Evolutionary conservation across 257 asterid genomes (phyloP).

Genomic region (Fraxinus cuspidata): DNA sequence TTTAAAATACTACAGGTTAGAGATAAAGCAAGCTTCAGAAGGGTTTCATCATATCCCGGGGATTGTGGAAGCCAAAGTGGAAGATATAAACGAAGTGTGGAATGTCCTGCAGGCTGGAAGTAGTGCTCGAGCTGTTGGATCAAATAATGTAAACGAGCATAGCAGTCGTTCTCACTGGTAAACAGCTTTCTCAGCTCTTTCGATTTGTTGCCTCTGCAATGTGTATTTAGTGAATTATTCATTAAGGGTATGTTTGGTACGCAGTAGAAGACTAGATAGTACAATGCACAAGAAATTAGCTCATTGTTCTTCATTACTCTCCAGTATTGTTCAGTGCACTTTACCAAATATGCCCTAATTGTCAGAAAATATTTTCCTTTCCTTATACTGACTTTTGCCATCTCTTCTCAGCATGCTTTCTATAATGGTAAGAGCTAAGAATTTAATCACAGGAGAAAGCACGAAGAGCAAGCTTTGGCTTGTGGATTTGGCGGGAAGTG

Average conservation of each 20-base stretch:
- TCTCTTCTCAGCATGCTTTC: slow-evolving; percentile 75
- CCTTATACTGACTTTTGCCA: not conserved
- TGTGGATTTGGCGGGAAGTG: slow-evolving; percentile 99
- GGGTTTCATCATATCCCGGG: slow-evolving; percentile 94
- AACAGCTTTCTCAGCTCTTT: slow-evolving; percentile 9
- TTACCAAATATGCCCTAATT: not conserved
- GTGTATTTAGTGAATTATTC: not conserved
- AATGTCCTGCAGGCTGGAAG: slow-evolving; percentile 92
- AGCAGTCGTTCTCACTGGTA: slow-evolving; percentile 99
- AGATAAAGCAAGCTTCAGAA: slow-evolving; percentile 93
- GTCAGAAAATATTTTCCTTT: not conserved
- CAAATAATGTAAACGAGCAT: slow-evolving; percentile 94
- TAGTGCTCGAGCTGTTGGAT: slow-evolving; percentile 87
- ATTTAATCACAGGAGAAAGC: slow-evolving; percentile 70
- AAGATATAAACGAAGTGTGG: slow-evolving; percentile 78
- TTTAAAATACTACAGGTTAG: slow-evolving; percentile 55
- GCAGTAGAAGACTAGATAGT: not conserved
- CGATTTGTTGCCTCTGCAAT: not conserved
- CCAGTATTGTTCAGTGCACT: not conserved
- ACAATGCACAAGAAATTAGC: not conserved
- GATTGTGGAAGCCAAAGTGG: slow-evolving; percentile 84
- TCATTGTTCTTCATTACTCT: not conserved
- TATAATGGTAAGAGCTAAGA: slow-evolving; percentile 78
- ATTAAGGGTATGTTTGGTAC: not conserved
- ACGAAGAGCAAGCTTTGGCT: slow-evolving; percentile 99